A percentile compares a stretch with the other conserved stretches of the same genome.
These are phyloP conservation scores for Globisporangium rhizosaccharum DNA, from an alignment of 352 stramenopile species.

Conservation along the genomic window DNA sequence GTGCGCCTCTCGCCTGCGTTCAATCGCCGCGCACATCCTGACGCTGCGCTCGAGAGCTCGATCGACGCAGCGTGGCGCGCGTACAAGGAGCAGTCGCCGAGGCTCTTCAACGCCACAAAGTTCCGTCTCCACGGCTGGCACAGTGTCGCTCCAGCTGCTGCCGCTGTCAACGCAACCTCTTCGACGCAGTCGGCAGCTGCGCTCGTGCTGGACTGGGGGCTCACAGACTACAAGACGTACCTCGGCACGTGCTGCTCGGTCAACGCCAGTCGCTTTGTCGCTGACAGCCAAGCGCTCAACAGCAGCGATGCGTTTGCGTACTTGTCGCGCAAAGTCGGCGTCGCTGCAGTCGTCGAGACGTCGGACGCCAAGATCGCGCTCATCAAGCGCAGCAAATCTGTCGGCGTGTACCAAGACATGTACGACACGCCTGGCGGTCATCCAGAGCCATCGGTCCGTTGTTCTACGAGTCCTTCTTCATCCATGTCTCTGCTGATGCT, in stretches of 20 bases:
- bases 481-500: too few species aligned
- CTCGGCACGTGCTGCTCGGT: slow-evolving; percentile 65
- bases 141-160: slow-evolving; percentile 2
- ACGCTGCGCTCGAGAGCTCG: slow-evolving; percentile 28
- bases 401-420: slow-evolving; percentile 71
- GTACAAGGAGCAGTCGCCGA: slow-evolving; percentile 24
- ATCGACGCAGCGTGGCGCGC: slow-evolving; percentile 36
- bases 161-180: neutral
- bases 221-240: slow-evolving; percentile 78
- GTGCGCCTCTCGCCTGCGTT: slow-evolving; percentile 37
- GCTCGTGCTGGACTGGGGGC: slow-evolving; percentile 32
- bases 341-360: slow-evolving; percentile 68
- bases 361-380: slow-evolving; percentile 52
- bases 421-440: slow-evolving; percentile 77
- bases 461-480: too few species aligned
- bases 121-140: slow-evolving; percentile 35
- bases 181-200: neutral
- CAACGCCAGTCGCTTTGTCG: slow-evolving; percentile 25
- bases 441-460: slow-evolving; percentile 51
- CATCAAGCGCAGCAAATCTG: slow-evolving; percentile 53
- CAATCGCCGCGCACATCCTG: slow-evolving; percentile 41
- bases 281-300: slow-evolving; percentile 19
- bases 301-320: slow-evolving; percentile 36
- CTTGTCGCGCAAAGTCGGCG: slow-evolving; percentile 75
- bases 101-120: slow-evolving; percentile 75